These are phyloP conservation scores for Podaxis sp. DNA, from an alignment of 768 basidiomycete genomes.

Conservation along the genomic window DNA sequence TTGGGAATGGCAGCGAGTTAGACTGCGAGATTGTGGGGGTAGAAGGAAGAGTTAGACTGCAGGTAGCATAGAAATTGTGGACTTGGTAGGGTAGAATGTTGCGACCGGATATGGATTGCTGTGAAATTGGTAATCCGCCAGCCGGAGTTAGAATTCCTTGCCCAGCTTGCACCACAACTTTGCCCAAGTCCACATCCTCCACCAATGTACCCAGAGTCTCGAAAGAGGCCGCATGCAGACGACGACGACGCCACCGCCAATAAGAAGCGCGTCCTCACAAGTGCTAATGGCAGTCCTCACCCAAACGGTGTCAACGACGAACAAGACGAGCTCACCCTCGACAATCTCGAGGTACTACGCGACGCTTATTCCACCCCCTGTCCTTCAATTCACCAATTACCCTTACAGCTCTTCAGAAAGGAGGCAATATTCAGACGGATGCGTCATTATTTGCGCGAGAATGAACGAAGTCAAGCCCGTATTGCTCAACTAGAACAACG, in stretches of 20 bases:
- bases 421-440: constrained; percentile 84
- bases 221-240: constrained; percentile 51
- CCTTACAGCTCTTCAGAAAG: constrained; percentile 71
- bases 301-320: constrained; percentile 47
- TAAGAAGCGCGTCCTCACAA: constrained; percentile 58
- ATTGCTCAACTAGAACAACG: constrained; percentile 65
- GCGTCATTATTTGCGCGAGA: constrained; percentile 77
- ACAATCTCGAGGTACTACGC: constrained; percentile 60
- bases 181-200: constrained; percentile 17
- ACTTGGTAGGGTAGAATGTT: neutral
- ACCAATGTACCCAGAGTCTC: constrained; percentile 32
- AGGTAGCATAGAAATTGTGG: constrained; percentile 21
- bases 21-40: constrained; percentile 87
- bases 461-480: constrained; percentile 59
- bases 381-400: constrained; percentile 16
- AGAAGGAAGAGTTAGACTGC: constrained; percentile 32
- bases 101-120: constrained; percentile 12
- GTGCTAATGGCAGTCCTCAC: constrained; percentile 49
- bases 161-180: constrained; percentile 18
- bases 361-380: constrained; percentile 14
- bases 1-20: constrained; percentile 68
- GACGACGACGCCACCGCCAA: constrained; percentile 44
- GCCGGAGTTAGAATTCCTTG: constrained; percentile 41
- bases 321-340: constrained; percentile 47
- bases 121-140: constrained; percentile 36